Evolutionary conservation across 75 land plant species (phyloP), one percentile per base, ranked within the genome.

Genomic region (Picea glauca): DNA sequence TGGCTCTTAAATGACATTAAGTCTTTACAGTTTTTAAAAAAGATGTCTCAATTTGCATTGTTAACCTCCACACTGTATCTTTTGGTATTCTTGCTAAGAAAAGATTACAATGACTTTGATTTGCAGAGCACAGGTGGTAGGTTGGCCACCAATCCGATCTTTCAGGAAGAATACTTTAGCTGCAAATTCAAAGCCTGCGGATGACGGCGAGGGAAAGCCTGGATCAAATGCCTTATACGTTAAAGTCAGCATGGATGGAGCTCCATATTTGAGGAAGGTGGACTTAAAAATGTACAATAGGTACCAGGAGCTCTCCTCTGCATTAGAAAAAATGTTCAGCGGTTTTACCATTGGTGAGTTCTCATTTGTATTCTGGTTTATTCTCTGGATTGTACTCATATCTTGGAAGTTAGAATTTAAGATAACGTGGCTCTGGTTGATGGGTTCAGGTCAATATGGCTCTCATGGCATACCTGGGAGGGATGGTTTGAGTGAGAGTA

Each of bases 201-300:
- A 56, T 23, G 77, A 64, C 5, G 23, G 54, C 40, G 78, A 54
- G 21, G 43, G 75, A 7, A 75, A 80, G 57, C 1, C 60, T 15
- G 76, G 61, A 13, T 5, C 40, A 8, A 54, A 33, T 56, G 81
- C 81, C 6, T 35, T 75, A 4, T 89, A 77, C 26, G 84, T 91
- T 63, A 91, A 91, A 78, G 93, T 87, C 62, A 83, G 84, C 13
- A 80, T 91, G 65, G 93, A 91, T 67, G 93, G 93, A n/a, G 91
- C 88, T 58, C 91, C 88, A 15, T 84, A 86, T 76, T 72, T 91
- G 13, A 72, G 92, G 60, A 90, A 90, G 64, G 88, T 90, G 0
- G 91, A 90, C 58, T 77, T 90, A 12, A 79, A 82, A 62, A 62
- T 78, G 57, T 83, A 88, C 78, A 54, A 20, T n/a, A 80, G 86